phyloP scores from a whole-genome alignment of 306 rosid species.

The Adenanthera pavonina region DNA sequence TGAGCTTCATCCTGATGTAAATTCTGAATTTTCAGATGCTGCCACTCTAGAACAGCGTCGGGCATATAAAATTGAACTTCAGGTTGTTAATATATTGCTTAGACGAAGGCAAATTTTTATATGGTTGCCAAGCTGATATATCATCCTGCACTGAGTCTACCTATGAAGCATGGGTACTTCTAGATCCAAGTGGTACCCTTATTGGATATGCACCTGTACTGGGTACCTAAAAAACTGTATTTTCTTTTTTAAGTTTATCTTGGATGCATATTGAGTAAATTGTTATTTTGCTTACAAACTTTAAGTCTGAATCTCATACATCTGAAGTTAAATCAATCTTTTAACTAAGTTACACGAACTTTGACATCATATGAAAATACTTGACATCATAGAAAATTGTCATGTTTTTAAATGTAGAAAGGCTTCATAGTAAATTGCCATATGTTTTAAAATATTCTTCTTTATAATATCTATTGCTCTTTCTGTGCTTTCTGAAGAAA shows the following conservation, averaged over 20 bases:
- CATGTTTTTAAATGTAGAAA: not conserved
- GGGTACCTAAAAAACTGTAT: not conserved
- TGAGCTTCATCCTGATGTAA: slow-evolving; percentile 77
- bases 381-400: not conserved
- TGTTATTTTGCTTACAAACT: not conserved
- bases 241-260: not conserved
- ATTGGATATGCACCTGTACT: not conserved
- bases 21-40: slow-evolving; percentile 82
- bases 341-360: not conserved
- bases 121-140: slow-evolving; percentile 22
- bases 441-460: not conserved
- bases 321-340: not conserved
- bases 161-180: not conserved
- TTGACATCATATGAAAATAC: not conserved
- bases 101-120: slow-evolving; percentile 26
- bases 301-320: not conserved
- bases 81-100: slow-evolving; percentile 60
- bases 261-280: not conserved
- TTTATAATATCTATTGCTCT: not conserved
- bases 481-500: not conserved
- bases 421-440: not conserved
- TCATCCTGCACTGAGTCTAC: slow-evolving; percentile 26
- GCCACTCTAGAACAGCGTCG: slow-evolving; percentile 95
- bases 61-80: slow-evolving; percentile 92
- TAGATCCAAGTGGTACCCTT: not conserved